Percentiles rank a stretch among this genome's conserved stretches.
phyloP scores from a whole-genome alignment of 2,329 filamentous ascomycete genomes.

The Aspergillus brunneoviolaceus region DNA sequence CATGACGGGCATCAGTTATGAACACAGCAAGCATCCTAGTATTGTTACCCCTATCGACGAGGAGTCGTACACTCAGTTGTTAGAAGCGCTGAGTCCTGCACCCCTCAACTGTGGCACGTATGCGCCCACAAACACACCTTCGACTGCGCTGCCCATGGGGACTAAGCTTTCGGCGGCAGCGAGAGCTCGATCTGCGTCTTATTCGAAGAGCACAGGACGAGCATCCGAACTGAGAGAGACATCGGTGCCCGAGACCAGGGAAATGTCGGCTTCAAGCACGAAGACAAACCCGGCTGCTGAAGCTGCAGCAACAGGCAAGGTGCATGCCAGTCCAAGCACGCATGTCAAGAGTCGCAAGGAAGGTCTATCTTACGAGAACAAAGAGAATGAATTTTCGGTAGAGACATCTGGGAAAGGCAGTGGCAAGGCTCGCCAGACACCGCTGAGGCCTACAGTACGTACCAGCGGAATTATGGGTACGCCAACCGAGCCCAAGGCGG shows the following conservation, averaged over 20 bases:
- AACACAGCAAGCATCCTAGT: constrained; percentile 44
- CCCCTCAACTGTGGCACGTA: constrained; percentile 28
- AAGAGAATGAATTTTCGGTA: constrained; percentile 21
- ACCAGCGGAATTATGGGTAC: constrained; percentile 22
- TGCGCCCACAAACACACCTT: constrained; percentile 33
- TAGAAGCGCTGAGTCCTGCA: constrained; percentile 39
- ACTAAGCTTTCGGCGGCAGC: constrained; percentile 31
- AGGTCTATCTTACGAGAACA: constrained; percentile 22
- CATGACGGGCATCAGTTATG: constrained; percentile 43
- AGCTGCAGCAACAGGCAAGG: constrained; percentile 20
- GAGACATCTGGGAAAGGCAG: constrained; percentile 21
- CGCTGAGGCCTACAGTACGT: constrained; percentile 20
- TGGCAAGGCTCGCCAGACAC: constrained; percentile 17
- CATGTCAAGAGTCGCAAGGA: constrained; percentile 38
- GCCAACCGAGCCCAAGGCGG: constrained; percentile 26
- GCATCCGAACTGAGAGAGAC: constrained; percentile 29
- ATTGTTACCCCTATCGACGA: constrained; percentile 34
- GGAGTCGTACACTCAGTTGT: constrained; percentile 38
- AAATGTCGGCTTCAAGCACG: constrained; percentile 34
- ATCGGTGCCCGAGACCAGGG: constrained; percentile 30
- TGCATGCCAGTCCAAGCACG: constrained; percentile 34
- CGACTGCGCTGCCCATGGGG: constrained; percentile 21
- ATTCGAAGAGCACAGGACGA: constrained; percentile 22
- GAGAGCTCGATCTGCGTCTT: constrained; percentile 29
- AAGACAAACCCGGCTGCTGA: constrained; percentile 26